Evolutionary conservation across 306 rosid species (phyloP), one percentile per base, ranked within the genome.

Genomic region (Lathyrus sativus): DNA sequence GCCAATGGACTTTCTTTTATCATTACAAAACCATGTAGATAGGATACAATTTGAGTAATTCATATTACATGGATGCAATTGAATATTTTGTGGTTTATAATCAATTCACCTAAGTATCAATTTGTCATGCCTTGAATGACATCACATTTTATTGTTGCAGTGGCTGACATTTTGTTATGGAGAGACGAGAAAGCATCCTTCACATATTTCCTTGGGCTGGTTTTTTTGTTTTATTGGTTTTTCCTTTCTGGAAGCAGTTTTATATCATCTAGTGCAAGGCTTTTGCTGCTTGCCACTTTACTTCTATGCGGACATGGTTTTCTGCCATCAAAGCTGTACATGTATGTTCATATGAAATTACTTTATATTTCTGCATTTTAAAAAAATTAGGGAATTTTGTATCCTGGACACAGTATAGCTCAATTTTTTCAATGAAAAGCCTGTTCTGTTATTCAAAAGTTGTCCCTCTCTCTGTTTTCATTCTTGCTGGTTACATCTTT

Each of bases 111-210:
- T 12, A 31, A 8, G n/a, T 50, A 31, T 49, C 31, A 77, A 70
- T 56, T 29, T 67, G 67, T 46, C 64, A 14, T 48, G 59, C 70
- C 62, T 71, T 42, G 19, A 61, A 59, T 87, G 78, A 85, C 70
- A 37, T 73, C 60, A 43, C 60, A 38, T 61, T 85, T 68, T 85
- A 24, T 77, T 80, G 76, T 72, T 74, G 79, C 92, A 92, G 98
- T 87, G 79, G 96, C 98, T 28, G 83, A 74, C 45, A 66, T 92
- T 78, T 79, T 92, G 87, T 83, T 85, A 81, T 92, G 98, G 98
- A 92, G 95, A 73, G 84, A 92, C 15, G 96, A 92, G 87, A 87
- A 60, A 82, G 85, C 79, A 60, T 84, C 98, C 56, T 92, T 89
- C 82, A 43, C 79, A 9, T 85, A 53, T 71, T 92, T 92, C 76